Evolutionary conservation across 1,284 basidiomycete species (phyloP), one percentile per base, ranked within the genome.

Genomic region (Puccinia horiana): DNA sequence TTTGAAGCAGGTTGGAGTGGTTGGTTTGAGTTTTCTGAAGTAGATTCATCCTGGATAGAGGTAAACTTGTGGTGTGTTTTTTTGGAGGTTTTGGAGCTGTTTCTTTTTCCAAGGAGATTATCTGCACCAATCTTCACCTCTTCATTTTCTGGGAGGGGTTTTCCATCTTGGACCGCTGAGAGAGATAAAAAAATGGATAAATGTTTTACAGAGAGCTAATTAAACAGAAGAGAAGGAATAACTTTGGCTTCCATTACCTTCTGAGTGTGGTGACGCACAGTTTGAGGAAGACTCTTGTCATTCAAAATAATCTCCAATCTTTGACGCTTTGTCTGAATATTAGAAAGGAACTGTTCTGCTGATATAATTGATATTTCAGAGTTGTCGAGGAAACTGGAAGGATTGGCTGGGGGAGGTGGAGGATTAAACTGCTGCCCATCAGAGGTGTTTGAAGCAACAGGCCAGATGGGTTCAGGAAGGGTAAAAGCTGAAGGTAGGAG

Each of bases 241-340:
- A 49, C 69, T n/a, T 49, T 72, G 26, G 44, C 69, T 32, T 72
- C 47, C 49, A 72, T 47, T 37, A 8, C 69, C 40, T 72, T 72
- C 52, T 49, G 6, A 49, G 26, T 42, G 16, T 32, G 44, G 18
- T 49, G 6, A 11, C 69, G 26, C 1, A 32, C 44, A 11, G 5
- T 32, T 8, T 12, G 42, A 1, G 44, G 69, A 49, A 72, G 29
- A 2, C 0, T 49, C n/a, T 49, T 49, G 11, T 72, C 44, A n/a
- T 49, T 49, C 5, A 18, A 47, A 23, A 49, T 2, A 0, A 6
- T 11, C 18, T 29, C 18, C 4, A 49, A 52, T 18, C 16, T 2
- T 32, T 52, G 12, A 9, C 32, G 42, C 18, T 32, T 72, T 9
- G 1, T 2, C 29, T 18, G 49, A 26, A 72, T 72, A 12, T 72